Percentiles rank a stretch among this genome's conserved stretches.
Evolutionary conservation across 2,329 filamentous ascomycete genomes (phyloP).

Genomic region (Blumeriella jaapii): DNA sequence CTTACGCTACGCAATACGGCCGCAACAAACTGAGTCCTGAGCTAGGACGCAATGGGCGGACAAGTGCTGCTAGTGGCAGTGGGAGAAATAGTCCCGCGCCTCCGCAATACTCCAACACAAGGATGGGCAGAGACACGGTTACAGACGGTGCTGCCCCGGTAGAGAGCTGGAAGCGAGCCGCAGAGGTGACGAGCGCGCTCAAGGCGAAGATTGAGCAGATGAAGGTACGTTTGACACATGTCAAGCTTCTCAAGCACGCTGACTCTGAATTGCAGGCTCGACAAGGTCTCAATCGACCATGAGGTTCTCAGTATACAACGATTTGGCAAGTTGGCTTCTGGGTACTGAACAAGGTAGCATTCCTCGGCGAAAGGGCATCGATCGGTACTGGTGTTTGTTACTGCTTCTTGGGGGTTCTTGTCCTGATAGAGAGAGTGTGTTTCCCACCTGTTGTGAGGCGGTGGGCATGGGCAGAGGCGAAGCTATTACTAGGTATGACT

Average conservation of each 20-base stretch:
- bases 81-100: constrained; percentile 25
- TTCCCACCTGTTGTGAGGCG: background rate
- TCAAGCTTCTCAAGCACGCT: constrained; percentile 1
- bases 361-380: constrained; percentile 12
- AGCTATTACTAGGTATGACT: constrained; percentile 1
- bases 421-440: background rate
- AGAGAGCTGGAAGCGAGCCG: constrained; percentile 94
- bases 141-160: constrained; percentile 40
- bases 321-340: constrained; percentile 5
- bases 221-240: constrained; percentile 48
- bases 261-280: constrained; percentile 30
- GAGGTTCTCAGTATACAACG: constrained; percentile 2
- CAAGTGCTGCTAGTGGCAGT: constrained; percentile 25
- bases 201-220: constrained; percentile 98
- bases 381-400: constrained; percentile 10
- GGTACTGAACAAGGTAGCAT: constrained; percentile 6
- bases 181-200: constrained; percentile 93
- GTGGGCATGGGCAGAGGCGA: background rate
- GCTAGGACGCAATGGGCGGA: constrained; percentile 22
- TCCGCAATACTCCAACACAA: constrained; percentile 15
- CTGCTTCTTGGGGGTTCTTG: background rate
- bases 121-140: constrained; percentile 26
- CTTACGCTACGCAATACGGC: constrained; percentile 18
- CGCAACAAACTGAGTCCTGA: constrained; percentile 26
- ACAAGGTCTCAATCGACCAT: constrained; percentile 39